Conservation (phyloP, 495 filamentous ascomycete genomes). For the Diplogelasinospora grovesii region DNA sequence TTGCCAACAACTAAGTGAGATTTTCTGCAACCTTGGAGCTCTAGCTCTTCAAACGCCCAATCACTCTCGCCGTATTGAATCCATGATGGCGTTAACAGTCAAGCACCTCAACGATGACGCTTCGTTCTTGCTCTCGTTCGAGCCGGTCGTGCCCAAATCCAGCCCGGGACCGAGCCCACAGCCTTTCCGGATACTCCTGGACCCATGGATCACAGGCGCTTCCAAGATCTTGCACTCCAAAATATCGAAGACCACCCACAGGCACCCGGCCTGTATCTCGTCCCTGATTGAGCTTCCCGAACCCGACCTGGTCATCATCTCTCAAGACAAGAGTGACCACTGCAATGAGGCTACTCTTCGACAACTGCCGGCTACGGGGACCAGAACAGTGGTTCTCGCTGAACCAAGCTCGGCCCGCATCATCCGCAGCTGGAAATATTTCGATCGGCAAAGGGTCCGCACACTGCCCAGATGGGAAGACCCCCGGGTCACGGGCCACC, state of each 20-base stretch:
- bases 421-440: conserved; percentile 60
- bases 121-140: conserved; percentile 61
- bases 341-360: conserved; percentile 61
- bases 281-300: conserved; percentile 54
- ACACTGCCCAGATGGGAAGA: conserved; percentile 48
- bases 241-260: conserved; percentile 53
- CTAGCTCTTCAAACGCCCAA: too few species aligned
- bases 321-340: conserved; percentile 65
- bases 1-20: too few species aligned
- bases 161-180: conserved; percentile 28
- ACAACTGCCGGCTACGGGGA: conserved; percentile 46
- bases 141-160: conserved; percentile 35
- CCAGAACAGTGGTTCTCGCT: conserved; percentile 55
- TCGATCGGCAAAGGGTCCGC: conserved; percentile 47
- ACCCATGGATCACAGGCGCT: conserved; percentile 63
- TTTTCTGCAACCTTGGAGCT: too few species aligned
- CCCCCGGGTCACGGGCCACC: conserved; percentile 35
- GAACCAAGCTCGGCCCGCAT: conserved; percentile 53
- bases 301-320: conserved; percentile 60
- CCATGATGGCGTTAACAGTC: conserved; percentile 56
- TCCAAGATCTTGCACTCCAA: conserved; percentile 54
- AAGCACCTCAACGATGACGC: conserved; percentile 64
- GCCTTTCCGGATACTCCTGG: conserved; percentile 59
- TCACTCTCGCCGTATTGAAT: too few species aligned
- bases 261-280: conserved; percentile 46